phyloP scores from a whole-genome alignment of 768 basidiomycete species.

The Naganishia onofrii region DNA sequence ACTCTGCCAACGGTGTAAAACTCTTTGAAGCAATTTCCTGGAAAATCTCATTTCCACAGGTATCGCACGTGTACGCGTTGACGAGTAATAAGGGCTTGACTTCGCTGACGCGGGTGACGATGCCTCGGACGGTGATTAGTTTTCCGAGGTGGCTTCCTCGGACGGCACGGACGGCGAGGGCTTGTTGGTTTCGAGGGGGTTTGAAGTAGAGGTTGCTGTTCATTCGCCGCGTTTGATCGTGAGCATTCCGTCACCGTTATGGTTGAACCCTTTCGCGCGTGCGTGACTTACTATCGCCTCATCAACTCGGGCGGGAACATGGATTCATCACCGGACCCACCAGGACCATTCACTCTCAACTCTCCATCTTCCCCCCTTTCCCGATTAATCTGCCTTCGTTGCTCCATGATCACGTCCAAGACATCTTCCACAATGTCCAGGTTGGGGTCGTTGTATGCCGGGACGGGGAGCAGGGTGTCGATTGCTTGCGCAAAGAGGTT shows the following conservation, averaged over 20 bases:
- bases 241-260: not conserved
- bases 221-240: no score
- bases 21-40: slow-evolving; percentile 91
- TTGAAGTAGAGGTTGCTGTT: slow-evolving; percentile 88
- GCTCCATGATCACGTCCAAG: slow-evolving; percentile 92
- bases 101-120: slow-evolving; percentile 96
- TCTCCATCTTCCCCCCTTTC: slow-evolving; percentile 35
- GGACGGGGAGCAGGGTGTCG: slow-evolving; percentile 81
- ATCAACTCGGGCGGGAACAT: slow-evolving; percentile 88
- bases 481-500: slow-evolving; percentile 83
- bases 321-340: slow-evolving; percentile 60
- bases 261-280: not conserved
- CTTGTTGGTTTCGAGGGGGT: slow-evolving; percentile 59
- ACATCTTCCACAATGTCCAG: slow-evolving; percentile 73
- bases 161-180: slow-evolving; percentile 85
- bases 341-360: slow-evolving; percentile 37
- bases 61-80: slow-evolving; percentile 96
- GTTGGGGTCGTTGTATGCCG: slow-evolving; percentile 83
- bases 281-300: slow-evolving; percentile 79
- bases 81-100: slow-evolving; percentile 96
- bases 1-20: slow-evolving; percentile 83
- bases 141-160: slow-evolving; percentile 80
- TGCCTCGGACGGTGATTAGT: slow-evolving; percentile 92
- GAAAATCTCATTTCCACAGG: slow-evolving; percentile 97
- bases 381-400: slow-evolving; percentile 64